Percentiles rank a stretch among this genome's conserved stretches.
Conservation (phyloP, 208 protist species). For the Jaenimonas drosophilae region DNA sequence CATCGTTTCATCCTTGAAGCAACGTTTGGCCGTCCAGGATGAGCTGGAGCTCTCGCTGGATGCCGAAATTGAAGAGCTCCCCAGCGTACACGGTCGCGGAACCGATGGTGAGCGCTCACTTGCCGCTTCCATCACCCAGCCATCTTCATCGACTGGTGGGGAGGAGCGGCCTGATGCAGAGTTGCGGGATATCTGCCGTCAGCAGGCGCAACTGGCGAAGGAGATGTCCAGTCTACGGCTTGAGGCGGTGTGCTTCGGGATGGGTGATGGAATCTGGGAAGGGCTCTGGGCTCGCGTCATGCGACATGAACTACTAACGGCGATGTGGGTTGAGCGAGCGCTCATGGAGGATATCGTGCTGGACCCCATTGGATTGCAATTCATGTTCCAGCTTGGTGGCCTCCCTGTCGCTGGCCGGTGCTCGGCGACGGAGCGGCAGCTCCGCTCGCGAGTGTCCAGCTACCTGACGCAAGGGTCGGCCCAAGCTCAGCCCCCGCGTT, state of each 20-base stretch:
- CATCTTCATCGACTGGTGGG: too few relatives aligned
- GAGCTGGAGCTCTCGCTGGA: slow-evolving; percentile 59
- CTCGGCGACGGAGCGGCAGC: too few relatives aligned
- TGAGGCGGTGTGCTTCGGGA: slow-evolving; percentile 64
- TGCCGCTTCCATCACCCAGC: neutral
- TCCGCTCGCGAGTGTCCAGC: too few relatives aligned
- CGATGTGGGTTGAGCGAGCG: slow-evolving; percentile 35
- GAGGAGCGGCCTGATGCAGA: too few relatives aligned
- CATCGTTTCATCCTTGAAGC: slow-evolving; percentile 32
- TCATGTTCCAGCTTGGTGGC: too few relatives aligned
- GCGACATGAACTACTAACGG: slow-evolving; percentile 64
- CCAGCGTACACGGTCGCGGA: neutral
- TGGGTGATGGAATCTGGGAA: slow-evolving; percentile 59
- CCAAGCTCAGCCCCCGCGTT: slow-evolving; percentile 6
- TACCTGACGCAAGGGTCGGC: too few relatives aligned
- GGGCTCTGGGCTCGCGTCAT: slow-evolving; percentile 75
- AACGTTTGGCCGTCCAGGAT: slow-evolving; percentile 42
- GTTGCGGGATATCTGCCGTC: slow-evolving; percentile 46
- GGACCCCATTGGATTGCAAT: slow-evolving; percentile 20
- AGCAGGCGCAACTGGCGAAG: slow-evolving; percentile 61
- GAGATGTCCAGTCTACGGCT: slow-evolving; percentile 64
- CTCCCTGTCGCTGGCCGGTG: too few relatives aligned
- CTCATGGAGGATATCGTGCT: slow-evolving; percentile 68
- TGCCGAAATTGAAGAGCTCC: slow-evolving; percentile 43
- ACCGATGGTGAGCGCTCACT: neutral